Evolutionary conservation across 305 asterid species (phyloP), one percentile per base, ranked within the genome.

Genomic region (Coffea humblotiana): DNA sequence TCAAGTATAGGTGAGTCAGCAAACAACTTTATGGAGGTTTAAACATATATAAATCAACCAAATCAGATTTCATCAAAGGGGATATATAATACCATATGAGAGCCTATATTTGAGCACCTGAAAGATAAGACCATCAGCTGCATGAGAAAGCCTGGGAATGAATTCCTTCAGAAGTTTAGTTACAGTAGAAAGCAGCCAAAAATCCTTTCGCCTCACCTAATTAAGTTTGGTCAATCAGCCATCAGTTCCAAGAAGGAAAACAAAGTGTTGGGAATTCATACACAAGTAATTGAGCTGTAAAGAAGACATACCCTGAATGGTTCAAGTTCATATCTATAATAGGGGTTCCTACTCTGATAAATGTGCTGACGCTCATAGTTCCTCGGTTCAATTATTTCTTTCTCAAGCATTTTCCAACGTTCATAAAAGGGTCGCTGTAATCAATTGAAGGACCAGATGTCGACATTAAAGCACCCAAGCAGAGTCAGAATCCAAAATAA

Each of bases 401-500:
- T 94, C 85, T 94, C 97, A 19, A 96, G 89, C 98, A 96, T 89
- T 86, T 87, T 94, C 98, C 98, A 96, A 43, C 99, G 98, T 77
- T 93, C 98, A 79, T 85, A 80, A 83, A 96, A 96, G 72, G 98
- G 99, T 71, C 94, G 86, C 98, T 96, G 94, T 86, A 88, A 45
- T 14, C 79, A 60, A 78, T 45, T 78, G 18, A 77, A 47, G 40
- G 47, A 74, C 56, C 79, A 79, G 77, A 45, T 27, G 67, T 56
- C 54, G 14, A 63, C 23, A 67, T 10, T 40, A 40, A 40, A 40
- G 43, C 43, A 40, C 43, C 6, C 43, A 61, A 72, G n/a, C 16
- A 48, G 49, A 47, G 5, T 1, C 16, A n/a, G 16, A 29, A 18
- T 70, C 61, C 40, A 40, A 78, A 37, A 71, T 18, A 29, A 68